phyloP scores from a whole-genome alignment of 179 eudicot species.

The Monotropa hypopitys region DNA sequence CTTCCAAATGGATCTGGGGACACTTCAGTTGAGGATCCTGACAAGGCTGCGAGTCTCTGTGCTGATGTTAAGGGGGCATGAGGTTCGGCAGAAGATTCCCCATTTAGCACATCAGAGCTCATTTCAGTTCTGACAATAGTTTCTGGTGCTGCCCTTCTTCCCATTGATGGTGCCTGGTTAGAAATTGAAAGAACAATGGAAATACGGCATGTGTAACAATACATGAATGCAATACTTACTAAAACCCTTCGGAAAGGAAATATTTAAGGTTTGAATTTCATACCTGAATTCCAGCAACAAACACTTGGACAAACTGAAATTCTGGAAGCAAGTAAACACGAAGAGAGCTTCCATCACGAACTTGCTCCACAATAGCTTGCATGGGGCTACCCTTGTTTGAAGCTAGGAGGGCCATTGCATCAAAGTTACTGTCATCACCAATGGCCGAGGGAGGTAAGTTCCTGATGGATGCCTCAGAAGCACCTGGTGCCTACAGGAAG shows the following conservation, averaged over 20 bases:
- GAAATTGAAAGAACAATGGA: neutral
- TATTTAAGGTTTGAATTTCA: neutral
- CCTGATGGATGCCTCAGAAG: constrained; percentile 74
- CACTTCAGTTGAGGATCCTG: constrained; percentile 41
- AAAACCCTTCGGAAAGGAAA: neutral
- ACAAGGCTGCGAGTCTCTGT: constrained; percentile 62
- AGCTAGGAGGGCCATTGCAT: constrained; percentile 43
- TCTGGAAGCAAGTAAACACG: constrained; percentile 89
- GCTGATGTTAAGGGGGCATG: constrained; percentile 66
- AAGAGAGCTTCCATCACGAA: constrained; percentile 90
- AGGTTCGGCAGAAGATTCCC: constrained; percentile 45
- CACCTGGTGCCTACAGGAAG: constrained; percentile 54
- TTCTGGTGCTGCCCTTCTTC: constrained; percentile 55
- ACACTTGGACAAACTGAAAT: constrained; percentile 83
- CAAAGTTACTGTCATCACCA: constrained; percentile 63
- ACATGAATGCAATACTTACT: neutral
- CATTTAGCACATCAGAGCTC: constrained; percentile 45
- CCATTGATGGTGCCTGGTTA: constrained; percentile 77
- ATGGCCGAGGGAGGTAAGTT: constrained; percentile 84
- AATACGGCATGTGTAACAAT: neutral
- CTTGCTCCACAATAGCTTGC: constrained; percentile 87
- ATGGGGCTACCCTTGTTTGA: constrained; percentile 65
- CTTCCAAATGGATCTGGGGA: constrained; percentile 72
- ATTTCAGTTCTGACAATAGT: constrained; percentile 28
- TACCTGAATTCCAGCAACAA: constrained; percentile 90